These are phyloP conservation scores for Limonium bicolor DNA, from an alignment of 148 eudicot species.

Conservation along the genomic window DNA sequence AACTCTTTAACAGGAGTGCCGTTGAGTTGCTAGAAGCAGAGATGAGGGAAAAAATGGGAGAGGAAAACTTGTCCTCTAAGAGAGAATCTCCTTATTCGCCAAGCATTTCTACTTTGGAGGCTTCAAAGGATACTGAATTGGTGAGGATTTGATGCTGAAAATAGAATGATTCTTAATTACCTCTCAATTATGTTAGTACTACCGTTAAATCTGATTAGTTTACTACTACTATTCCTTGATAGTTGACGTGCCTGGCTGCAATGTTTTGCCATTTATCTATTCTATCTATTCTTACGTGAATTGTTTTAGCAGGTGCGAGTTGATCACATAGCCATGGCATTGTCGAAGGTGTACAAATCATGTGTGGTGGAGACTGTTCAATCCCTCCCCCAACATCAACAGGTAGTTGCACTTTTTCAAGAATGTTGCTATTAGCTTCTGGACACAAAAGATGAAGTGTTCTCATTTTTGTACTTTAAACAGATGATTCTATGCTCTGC, in stretches of 20 bases:
- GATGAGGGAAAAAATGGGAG: constrained; percentile 22
- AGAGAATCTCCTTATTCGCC: constrained; percentile 25
- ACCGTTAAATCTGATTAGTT: no score
- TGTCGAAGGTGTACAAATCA: constrained; percentile 66
- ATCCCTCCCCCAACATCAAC: constrained; percentile 97
- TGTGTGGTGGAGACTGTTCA: constrained; percentile 78
- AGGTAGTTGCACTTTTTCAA: constrained; percentile 23
- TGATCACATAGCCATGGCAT: constrained; percentile 79
- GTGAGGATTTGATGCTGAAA: constrained; percentile 25
- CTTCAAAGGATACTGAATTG: constrained; percentile 20
- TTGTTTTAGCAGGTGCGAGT: constrained; percentile 48
- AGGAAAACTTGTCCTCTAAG: constrained; percentile 10
- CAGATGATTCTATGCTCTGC: constrained; percentile 90
- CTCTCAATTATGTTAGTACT: no score
- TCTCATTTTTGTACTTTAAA: no score
- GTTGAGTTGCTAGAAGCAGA: constrained; percentile 75
- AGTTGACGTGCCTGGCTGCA: no score
- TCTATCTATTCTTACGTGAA: neutral
- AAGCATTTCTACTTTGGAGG: constrained; percentile 14
- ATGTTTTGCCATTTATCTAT: no score
- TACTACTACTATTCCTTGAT: no score
- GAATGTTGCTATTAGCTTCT: neutral
- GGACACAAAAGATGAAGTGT: no score
- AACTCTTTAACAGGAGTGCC: constrained; percentile 98
- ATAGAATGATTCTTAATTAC: no score